Conservation (phyloP, 73 alveolate species). For the Blepharisma japonicum region DNA sequence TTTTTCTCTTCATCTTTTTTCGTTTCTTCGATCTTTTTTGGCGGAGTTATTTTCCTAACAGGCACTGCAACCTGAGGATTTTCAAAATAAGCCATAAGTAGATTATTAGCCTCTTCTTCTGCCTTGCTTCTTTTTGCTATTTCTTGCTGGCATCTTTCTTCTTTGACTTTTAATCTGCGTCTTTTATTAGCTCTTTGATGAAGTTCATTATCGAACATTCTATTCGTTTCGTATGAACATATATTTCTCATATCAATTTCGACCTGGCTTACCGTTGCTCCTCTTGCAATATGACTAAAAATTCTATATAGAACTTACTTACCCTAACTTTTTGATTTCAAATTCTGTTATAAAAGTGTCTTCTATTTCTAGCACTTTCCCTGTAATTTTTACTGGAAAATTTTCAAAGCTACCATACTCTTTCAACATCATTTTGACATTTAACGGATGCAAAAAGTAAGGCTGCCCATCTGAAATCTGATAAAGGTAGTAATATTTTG, state of each 20-base stretch:
- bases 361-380: constrained; percentile 13
- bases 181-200: neutral
- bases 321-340: constrained; percentile 6
- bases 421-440: neutral
- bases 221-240: neutral
- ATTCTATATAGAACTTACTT: neutral
- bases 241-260: constrained; percentile 7
- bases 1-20: constrained; percentile 39
- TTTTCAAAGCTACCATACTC: neutral
- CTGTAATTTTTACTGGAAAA: neutral
- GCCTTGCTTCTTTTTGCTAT: neutral
- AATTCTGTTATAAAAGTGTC: neutral
- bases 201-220: neutral
- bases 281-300: neutral
- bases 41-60: neutral
- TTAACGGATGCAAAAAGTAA: constrained; percentile 22
- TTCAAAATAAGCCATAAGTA: neutral
- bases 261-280: neutral
- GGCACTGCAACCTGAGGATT: constrained; percentile 12
- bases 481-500: constrained; percentile 12
- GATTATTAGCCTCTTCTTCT: constrained; percentile 19
- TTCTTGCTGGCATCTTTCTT: neutral
- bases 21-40: constrained; percentile 38
- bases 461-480: constrained; percentile 22
- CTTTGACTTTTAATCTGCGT: neutral